These are phyloP conservation scores for Theobroma cacao DNA, from an alignment of 345 rosid genomes.

Conservation along the genomic window DNA sequence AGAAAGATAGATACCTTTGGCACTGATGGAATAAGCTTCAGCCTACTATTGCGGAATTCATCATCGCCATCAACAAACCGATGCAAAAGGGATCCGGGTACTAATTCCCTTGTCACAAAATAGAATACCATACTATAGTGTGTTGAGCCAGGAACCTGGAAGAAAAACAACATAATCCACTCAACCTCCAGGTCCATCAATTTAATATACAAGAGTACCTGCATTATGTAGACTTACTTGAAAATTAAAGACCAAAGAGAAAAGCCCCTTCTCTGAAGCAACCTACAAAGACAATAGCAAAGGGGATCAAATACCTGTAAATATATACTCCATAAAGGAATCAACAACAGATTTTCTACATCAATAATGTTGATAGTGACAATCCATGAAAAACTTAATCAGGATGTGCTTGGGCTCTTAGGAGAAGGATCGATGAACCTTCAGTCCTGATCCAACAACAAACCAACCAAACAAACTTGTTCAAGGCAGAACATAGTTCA, in stretches of 20 bases:
- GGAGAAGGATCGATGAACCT: neutral
- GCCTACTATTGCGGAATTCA: conserved; percentile 92
- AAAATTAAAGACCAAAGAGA: conserved; percentile 67
- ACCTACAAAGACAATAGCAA: conserved; percentile 37
- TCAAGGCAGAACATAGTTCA: neutral
- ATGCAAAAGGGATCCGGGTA: conserved; percentile 82
- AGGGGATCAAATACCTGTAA: neutral
- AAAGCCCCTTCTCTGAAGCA: conserved; percentile 71
- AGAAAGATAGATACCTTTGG: conserved; percentile 60
- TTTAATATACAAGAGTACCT: neutral
- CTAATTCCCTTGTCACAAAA: conserved; percentile 65
- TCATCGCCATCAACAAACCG: conserved; percentile 97
- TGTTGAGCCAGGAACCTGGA: conserved; percentile 92
- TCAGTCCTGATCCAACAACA: neutral
- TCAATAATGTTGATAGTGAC: neutral
- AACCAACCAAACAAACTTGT: neutral
- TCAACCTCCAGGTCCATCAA: conserved; percentile 2
- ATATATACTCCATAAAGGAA: neutral
- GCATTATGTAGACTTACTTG: conserved; percentile 54
- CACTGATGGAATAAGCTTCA: conserved; percentile 95
- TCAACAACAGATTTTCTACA: neutral
- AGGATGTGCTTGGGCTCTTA: neutral
- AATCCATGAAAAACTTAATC: neutral
- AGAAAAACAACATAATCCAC: conserved; percentile 6
- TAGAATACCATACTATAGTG: conserved; percentile 98